Base-by-base conservation (phyloP, 371 early-diverging fungal genomes). In the Saksenaea oblongispora region DNA sequence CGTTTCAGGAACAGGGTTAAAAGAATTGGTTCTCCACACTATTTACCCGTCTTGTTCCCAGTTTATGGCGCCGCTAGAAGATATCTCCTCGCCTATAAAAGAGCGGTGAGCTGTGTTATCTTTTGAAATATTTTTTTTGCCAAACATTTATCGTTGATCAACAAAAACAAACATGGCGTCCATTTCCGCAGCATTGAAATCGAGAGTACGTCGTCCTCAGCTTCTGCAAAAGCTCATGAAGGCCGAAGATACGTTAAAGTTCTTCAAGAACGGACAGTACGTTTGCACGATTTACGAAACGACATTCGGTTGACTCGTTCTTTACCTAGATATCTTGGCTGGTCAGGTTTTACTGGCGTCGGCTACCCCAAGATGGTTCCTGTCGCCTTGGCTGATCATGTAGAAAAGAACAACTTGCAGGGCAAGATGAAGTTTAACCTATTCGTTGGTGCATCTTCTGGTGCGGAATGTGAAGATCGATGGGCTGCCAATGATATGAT, bases 351-450 rank as follows among this genome's bases (percentile, higher is more conserved):
- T 37, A 83, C 80, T 31, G 83, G 83, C 58, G 84, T 83, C 56
- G 84, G 84, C 9, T 83, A 83, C 57, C 84, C 84, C 34, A 83
- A 83, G 54, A 70, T 80, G 74, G 76, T 79, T 54, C 84, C 84
- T 53, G 56, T 73, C 18, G 80, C 81, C 2, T 62, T 83, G 36
- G 84, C 84, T 31, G 75, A 83, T 26, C 74, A 83, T 59, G 84
- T 83, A 24, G 84, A 83, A 72, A 70, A 74, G 57, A 81, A 83
- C 54, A 74, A 78, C 37, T 64, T 83, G 35, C 78, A 80, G 67
- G 84, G 81, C 60, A 72, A 83, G 62, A 75, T 83, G 77, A 75
- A 73, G 42, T 83, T 83, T 70, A 81, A 83, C 34, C 67, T 83
- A 31, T 83, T 76, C 62, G 84, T 83, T 15, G 84, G 84, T 47